A percentile compares a stretch with the other conserved stretches of the same genome.
Conservation (phyloP, 1,139 yeast genomes). For the Scheffersomyces insectosa region DNA sequence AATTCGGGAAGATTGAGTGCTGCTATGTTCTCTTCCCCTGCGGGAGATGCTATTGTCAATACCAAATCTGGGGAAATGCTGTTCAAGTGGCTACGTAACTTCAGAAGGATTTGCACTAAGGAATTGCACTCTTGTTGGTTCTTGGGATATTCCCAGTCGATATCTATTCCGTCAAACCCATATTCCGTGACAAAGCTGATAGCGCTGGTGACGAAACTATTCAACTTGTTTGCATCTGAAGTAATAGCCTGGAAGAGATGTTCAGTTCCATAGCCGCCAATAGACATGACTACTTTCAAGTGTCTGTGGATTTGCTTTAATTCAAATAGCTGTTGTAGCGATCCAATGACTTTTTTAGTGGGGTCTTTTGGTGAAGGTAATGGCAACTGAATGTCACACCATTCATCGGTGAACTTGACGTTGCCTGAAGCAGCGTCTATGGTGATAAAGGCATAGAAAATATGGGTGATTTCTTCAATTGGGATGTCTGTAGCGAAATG, state of each 20-base stretch:
- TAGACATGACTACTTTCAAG: constrained; percentile 64
- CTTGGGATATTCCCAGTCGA: constrained; percentile 93
- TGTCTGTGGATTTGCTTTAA: constrained; percentile 50
- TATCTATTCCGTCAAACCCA: constrained; percentile 86
- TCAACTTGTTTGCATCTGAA: constrained; percentile 32
- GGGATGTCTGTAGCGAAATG: constrained; percentile 74
- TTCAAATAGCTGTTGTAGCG: constrained; percentile 55
- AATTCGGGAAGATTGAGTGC: constrained; percentile 49
- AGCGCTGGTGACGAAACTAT: constrained; percentile 52
- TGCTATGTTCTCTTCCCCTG: constrained; percentile 48
- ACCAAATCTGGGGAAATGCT: constrained; percentile 24
- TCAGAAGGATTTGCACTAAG: constrained; percentile 46
- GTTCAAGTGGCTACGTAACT: constrained; percentile 44
- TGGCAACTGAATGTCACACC: constrained; percentile 64
- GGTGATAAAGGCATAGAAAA: constrained; percentile 75
- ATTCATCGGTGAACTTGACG: constrained; percentile 57
- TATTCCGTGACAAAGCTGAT: constrained; percentile 48
- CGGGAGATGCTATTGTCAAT: constrained; percentile 78
- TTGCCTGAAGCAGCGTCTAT: constrained; percentile 56
- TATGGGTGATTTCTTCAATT: constrained; percentile 54
- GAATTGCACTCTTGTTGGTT: constrained; percentile 43
- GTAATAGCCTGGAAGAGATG: constrained; percentile 52
- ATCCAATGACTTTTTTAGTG: constrained; percentile 39
- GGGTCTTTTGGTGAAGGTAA: constrained; percentile 23
- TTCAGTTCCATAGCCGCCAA: constrained; percentile 87